A percentile compares a stretch with the other conserved stretches of the same genome.
These are phyloP conservation scores for Dioscorea alata DNA, from an alignment of 106 monocot species.

Conservation along the genomic window DNA sequence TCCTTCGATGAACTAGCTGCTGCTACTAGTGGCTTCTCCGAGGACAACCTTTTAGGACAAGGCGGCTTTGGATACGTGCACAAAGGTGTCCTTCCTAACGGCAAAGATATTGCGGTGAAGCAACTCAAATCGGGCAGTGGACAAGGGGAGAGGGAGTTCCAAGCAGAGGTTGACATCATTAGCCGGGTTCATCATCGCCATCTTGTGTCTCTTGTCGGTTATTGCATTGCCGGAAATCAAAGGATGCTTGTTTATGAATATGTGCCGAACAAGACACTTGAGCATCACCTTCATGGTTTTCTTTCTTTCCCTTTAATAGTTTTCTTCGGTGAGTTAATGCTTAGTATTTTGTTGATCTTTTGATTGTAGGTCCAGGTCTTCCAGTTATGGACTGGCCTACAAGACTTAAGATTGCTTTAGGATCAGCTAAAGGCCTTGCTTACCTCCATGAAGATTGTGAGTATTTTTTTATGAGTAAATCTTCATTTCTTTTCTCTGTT, in stretches of 20 bases:
- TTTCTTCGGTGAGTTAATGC: too few species aligned
- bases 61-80: slow-evolving; percentile 86
- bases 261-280: slow-evolving; percentile 78
- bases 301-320: neutral
- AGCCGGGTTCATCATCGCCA: slow-evolving; percentile 91
- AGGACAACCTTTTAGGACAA: slow-evolving; percentile 65
- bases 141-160: slow-evolving; percentile 90
- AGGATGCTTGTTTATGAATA: slow-evolving; percentile 83
- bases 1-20: slow-evolving; percentile 67
- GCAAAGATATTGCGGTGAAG: slow-evolving; percentile 80
- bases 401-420: slow-evolving; percentile 76
- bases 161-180: slow-evolving; percentile 89
- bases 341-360: neutral
- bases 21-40: slow-evolving; percentile 57
- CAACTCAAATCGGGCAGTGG: slow-evolving; percentile 70
- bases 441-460: slow-evolving; percentile 97
- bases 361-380: slow-evolving; percentile 41
- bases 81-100: slow-evolving; percentile 67
- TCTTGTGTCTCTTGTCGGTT: slow-evolving; percentile 80
- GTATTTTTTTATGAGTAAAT: slow-evolving; percentile 2
- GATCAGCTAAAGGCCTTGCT: slow-evolving; percentile 85
- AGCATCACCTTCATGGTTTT: slow-evolving; percentile 78
- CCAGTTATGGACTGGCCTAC: slow-evolving; percentile 71
- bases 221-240: slow-evolving; percentile 63
- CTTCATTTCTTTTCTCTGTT: neutral